Percentiles rank a stretch among this genome's conserved stretches.
Conservation (phyloP, 768 basidiomycete species). For the Hygrocybe coccinea region DNA sequence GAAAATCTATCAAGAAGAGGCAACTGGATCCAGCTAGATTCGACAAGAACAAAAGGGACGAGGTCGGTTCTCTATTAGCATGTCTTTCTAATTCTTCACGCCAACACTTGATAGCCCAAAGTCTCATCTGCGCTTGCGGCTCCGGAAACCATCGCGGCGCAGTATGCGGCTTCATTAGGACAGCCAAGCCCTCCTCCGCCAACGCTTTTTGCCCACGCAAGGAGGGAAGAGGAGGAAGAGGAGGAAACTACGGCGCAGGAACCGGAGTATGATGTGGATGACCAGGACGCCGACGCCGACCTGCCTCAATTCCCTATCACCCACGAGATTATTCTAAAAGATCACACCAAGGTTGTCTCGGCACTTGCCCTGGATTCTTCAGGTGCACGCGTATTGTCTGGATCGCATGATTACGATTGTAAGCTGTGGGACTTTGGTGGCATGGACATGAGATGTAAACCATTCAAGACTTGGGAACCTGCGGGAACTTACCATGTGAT, state of each 20-base stretch:
- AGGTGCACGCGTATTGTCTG: slow-evolving; percentile 85
- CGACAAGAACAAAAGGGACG: slow-evolving; percentile 65
- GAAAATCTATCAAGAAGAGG: slow-evolving; percentile 63
- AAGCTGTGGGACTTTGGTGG: slow-evolving; percentile 99
- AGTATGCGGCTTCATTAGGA: slow-evolving; percentile 2
- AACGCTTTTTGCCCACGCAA: slow-evolving; percentile 15
- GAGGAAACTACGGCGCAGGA: slow-evolving; percentile 29
- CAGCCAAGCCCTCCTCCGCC: slow-evolving; percentile 1
- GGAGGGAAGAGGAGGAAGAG: slow-evolving; percentile 18
- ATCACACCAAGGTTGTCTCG: slow-evolving; percentile 93
- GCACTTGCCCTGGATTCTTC: slow-evolving; percentile 90
- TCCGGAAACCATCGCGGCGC: slow-evolving; percentile 3
- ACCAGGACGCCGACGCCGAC: slow-evolving; percentile 41
- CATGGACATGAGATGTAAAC: slow-evolving; percentile 85
- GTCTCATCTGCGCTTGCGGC: neutral
- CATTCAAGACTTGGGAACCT: slow-evolving; percentile 96
- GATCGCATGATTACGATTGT: slow-evolving; percentile 95
- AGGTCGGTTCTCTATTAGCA: slow-evolving; percentile 23
- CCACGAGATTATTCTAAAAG: slow-evolving; percentile 88
- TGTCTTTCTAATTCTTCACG: neutral
- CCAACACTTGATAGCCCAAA: neutral
- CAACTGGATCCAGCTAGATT: slow-evolving; percentile 72
- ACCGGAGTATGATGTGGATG: slow-evolving; percentile 57
- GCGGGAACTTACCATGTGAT: slow-evolving; percentile 85
- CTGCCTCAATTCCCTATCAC: slow-evolving; percentile 73